Percentiles rank a stretch among this genome's conserved stretches.
Evolutionary conservation across 2,329 filamentous ascomycete species (phyloP).

Genomic region (Didymella keratinophila): DNA sequence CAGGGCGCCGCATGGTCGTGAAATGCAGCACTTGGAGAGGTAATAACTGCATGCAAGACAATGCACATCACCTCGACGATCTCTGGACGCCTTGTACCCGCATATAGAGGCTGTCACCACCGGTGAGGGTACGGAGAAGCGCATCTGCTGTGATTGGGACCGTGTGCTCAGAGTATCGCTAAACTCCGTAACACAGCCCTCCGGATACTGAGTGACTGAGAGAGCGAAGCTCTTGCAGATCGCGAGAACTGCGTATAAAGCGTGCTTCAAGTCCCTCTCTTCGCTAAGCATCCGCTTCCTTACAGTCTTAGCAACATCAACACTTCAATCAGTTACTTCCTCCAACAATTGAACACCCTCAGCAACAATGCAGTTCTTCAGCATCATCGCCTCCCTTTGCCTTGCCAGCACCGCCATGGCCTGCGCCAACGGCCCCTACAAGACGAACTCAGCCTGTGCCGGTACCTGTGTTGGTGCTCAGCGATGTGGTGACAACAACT

Average conservation of each 20-base stretch:
- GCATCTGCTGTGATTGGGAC: not conserved
- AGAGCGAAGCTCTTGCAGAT: not conserved
- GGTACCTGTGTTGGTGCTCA: not conserved
- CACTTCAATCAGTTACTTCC: not conserved
- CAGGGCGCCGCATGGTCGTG: not conserved
- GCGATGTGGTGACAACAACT: not conserved
- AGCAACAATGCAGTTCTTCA: not conserved
- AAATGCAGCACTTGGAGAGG: not conserved
- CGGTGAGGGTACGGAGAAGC: not conserved
- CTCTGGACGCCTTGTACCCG: not conserved
- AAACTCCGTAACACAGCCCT: not conserved
- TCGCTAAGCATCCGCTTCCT: not conserved
- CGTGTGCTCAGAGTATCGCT: not conserved
- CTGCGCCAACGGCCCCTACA: not conserved
- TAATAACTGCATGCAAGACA: not conserved
- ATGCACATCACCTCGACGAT: not conserved
- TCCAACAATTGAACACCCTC: not conserved
- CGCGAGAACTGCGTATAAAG: not conserved
- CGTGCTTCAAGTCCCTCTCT: not conserved
- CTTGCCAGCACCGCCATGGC: not conserved
- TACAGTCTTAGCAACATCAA: not conserved
- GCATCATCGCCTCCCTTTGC: not conserved
- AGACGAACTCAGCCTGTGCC: not conserved
- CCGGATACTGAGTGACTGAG: not conserved
- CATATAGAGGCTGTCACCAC: not conserved